Conservation (phyloP, 371 early-diverging fungal genomes). For the Rhizopus sp. region DNA sequence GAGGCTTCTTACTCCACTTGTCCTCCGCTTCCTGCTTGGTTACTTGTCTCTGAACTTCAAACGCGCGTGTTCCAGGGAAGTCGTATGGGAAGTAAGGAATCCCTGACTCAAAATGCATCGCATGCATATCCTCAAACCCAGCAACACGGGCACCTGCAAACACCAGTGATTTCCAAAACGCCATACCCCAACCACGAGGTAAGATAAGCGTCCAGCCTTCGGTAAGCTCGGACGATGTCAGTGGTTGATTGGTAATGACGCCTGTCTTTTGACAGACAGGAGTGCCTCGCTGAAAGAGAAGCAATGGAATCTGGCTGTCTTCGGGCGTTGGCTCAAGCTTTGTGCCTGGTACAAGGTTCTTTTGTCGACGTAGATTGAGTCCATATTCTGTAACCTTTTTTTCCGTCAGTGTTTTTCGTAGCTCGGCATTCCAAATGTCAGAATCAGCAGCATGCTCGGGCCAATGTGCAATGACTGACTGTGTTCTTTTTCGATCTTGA, state of each 20-base stretch:
- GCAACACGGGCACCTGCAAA: conserved; percentile 89
- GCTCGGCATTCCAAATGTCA: conserved; percentile 62
- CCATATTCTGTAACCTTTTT: conserved; percentile 59
- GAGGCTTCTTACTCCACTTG: conserved; percentile 62
- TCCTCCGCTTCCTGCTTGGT: conserved; percentile 35
- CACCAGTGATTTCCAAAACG: conserved; percentile 86
- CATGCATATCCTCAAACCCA: conserved; percentile 57
- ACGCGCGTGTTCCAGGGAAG: conserved; percentile 59
- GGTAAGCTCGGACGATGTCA: conserved; percentile 11
- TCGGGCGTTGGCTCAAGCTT: conserved; percentile 49
- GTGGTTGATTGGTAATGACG: not conserved
- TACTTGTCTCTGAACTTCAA: conserved; percentile 26
- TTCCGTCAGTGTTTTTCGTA: conserved; percentile 40
- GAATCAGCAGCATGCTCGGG: conserved; percentile 57
- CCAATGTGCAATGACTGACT: conserved; percentile 56
- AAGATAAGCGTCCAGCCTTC: conserved; percentile 85
- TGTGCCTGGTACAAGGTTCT: conserved; percentile 31
- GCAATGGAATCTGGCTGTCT: conserved; percentile 75
- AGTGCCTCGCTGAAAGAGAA: conserved; percentile 76
- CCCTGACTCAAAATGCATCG: conserved; percentile 62
- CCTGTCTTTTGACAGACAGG: not conserved
- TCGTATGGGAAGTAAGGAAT: conserved; percentile 63
- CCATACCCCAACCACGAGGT: conserved; percentile 81
- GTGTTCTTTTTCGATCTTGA: conserved; percentile 21
- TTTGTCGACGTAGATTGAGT: conserved; percentile 69